Evolutionary conservation across 2,329 filamentous ascomycete genomes (phyloP).

Genomic region (Phialophora expanda): DNA sequence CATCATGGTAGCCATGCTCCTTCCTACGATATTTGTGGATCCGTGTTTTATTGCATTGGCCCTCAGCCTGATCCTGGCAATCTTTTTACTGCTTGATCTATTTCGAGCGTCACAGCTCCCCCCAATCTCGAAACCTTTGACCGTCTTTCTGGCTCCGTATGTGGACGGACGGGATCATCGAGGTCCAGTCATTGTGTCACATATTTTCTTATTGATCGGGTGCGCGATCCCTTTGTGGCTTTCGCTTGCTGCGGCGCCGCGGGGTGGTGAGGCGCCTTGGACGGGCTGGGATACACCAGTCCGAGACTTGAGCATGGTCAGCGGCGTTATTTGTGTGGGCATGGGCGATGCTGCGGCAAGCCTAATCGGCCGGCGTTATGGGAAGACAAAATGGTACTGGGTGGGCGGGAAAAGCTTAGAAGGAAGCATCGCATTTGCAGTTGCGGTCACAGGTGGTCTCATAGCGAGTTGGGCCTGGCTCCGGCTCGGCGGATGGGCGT

Average conservation of each 20-base stretch:
- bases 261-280: conserved; percentile 62
- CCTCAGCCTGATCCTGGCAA: conserved; percentile 75
- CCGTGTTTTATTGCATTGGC: conserved; percentile 82
- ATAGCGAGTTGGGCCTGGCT: conserved; percentile 75
- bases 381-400: conserved; percentile 92
- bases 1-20: conserved; percentile 95
- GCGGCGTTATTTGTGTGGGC: conserved; percentile 91
- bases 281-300: conserved; percentile 74
- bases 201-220: conserved; percentile 93
- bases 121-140: conserved; percentile 83
- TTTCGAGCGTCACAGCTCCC: conserved; percentile 90
- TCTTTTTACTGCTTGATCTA: conserved; percentile 88
- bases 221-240: conserved; percentile 96
- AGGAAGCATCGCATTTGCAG: conserved; percentile 78
- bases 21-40: conserved; percentile 85
- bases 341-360: conserved; percentile 94
- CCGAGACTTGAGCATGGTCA: conserved; percentile 85
- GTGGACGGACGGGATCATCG: conserved; percentile 92
- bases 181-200: conserved; percentile 91
- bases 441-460: conserved; percentile 77
- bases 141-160: conserved; percentile 86
- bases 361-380: conserved; percentile 84
- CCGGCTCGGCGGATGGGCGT: conserved; percentile 71
- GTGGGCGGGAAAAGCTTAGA: conserved; percentile 95
- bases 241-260: conserved; percentile 71